phyloP scores from a whole-genome alignment of 768 basidiomycete species.

The Wakefieldia striispora region DNA sequence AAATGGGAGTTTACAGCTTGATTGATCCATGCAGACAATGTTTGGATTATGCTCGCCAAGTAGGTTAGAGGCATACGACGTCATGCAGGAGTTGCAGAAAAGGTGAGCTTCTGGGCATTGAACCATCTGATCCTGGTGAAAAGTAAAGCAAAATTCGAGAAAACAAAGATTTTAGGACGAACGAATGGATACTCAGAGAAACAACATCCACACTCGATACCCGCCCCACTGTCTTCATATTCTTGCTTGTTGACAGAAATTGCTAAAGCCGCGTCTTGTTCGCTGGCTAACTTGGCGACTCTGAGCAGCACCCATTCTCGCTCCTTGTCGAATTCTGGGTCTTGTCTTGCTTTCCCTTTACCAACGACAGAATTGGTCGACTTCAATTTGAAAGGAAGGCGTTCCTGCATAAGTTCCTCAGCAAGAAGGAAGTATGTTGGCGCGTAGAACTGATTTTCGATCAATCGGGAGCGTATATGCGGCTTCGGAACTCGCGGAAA shows the following conservation, averaged over 20 bases:
- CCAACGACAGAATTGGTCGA: slow-evolving; percentile 34
- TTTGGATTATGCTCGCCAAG: slow-evolving; percentile 61
- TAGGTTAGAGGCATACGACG: slow-evolving; percentile 60
- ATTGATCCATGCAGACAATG: slow-evolving; percentile 81
- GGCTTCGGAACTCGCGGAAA: slow-evolving; percentile 59
- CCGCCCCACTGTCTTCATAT: slow-evolving; percentile 48
- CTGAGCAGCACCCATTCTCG: slow-evolving; percentile 46
- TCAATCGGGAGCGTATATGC: slow-evolving; percentile 48
- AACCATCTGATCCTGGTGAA: slow-evolving; percentile 69
- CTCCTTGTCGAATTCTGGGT: slow-evolving; percentile 45
- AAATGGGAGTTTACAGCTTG: slow-evolving; percentile 67
- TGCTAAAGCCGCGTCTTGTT: slow-evolving; percentile 29
- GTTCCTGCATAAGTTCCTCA: slow-evolving; percentile 30
- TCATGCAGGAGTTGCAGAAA: slow-evolving; percentile 77
- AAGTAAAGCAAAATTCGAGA: not conserved
- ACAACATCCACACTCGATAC: slow-evolving; percentile 88
- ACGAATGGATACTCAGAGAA: slow-evolving; percentile 73
- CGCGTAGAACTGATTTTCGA: slow-evolving; percentile 51
- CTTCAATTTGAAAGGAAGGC: slow-evolving; percentile 40
- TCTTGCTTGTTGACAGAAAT: slow-evolving; percentile 40
- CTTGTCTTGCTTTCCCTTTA: slow-evolving; percentile 40
- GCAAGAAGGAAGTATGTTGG: slow-evolving; percentile 58
- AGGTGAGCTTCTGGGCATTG: slow-evolving; percentile 90
- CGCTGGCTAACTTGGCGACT: slow-evolving; percentile 25
- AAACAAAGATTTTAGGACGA: slow-evolving; percentile 27